phyloP scores from a whole-genome alignment of 2,329 filamentous ascomycete species.

The Colletotrichum liriopes region DNA sequence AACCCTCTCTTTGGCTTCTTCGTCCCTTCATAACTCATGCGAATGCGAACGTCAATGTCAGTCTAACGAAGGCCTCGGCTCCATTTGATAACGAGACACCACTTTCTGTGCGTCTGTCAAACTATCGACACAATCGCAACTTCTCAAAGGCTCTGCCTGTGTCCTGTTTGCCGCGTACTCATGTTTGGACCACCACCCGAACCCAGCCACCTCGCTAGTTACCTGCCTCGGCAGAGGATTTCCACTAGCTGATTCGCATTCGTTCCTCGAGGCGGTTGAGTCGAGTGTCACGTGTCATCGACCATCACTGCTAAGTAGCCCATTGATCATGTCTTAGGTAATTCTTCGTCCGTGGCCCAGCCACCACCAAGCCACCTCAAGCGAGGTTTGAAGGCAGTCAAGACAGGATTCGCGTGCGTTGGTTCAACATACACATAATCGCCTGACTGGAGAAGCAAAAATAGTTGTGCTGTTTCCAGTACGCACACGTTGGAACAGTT shows the following conservation, averaged over 20 bases:
- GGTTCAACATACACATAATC: background rate
- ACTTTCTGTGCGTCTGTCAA: background rate
- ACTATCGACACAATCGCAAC: background rate
- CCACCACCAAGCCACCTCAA: background rate
- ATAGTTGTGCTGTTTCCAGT: background rate
- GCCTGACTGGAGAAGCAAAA: background rate
- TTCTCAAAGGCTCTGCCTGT: background rate
- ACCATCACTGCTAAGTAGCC: too few species aligned
- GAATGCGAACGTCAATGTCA: constrained; percentile 27
- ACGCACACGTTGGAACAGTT: background rate
- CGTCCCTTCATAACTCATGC: background rate
- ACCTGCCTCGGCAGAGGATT: background rate
- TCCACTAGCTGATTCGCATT: background rate
- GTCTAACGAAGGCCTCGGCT: background rate
- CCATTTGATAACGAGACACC: background rate
- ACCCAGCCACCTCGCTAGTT: background rate
- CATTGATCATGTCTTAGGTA: background rate
- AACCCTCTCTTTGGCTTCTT: constrained; percentile 15
- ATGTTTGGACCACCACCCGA: constrained; percentile 3
- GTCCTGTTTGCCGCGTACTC: background rate
- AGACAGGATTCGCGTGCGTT: background rate
- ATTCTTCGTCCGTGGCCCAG: background rate
- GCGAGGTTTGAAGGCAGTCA: background rate
- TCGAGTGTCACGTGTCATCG: background rate
- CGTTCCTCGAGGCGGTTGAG: background rate